phyloP scores from a whole-genome alignment of 768 basidiomycete genomes.

The Ramaria sp. region DNA sequence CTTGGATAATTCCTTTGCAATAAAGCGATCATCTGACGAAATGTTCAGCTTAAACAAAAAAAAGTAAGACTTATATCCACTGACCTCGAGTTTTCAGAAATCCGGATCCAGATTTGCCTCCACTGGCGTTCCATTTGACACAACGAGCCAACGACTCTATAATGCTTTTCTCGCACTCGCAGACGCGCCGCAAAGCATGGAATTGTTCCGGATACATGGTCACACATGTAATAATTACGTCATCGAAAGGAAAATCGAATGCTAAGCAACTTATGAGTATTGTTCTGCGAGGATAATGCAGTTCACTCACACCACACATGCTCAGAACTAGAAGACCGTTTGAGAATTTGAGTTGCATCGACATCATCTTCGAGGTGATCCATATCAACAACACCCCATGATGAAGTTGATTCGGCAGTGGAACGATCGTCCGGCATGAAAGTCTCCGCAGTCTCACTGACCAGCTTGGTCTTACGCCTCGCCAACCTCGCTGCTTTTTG shows the following conservation, averaged over 20 bases:
- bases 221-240: constrained; percentile 84
- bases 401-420: constrained; percentile 72
- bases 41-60: constrained; percentile 4
- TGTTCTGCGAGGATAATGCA: neutral
- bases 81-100: constrained; percentile 91
- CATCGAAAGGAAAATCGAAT: constrained; percentile 53
- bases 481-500: constrained; percentile 29
- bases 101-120: constrained; percentile 94
- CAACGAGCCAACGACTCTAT: constrained; percentile 90
- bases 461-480: constrained; percentile 34
- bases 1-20: constrained; percentile 90
- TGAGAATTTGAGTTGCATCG: constrained; percentile 11
- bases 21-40: constrained; percentile 85
- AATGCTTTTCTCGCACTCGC: constrained; percentile 90
- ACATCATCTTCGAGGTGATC: constrained; percentile 45
- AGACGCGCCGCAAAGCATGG: constrained; percentile 82
- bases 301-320: constrained; percentile 6
- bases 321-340: constrained; percentile 3
- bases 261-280: constrained; percentile 33
- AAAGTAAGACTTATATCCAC: constrained; percentile 1
- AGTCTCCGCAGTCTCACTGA: constrained; percentile 60
- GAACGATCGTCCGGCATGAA: constrained; percentile 93
- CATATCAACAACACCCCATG: constrained; percentile 87
- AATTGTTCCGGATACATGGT: constrained; percentile 97
- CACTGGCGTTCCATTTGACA: constrained; percentile 90